Evolutionary conservation across 2,329 filamentous ascomycete genomes (phyloP).

Genomic region (Cladobotryum mycophilum): DNA sequence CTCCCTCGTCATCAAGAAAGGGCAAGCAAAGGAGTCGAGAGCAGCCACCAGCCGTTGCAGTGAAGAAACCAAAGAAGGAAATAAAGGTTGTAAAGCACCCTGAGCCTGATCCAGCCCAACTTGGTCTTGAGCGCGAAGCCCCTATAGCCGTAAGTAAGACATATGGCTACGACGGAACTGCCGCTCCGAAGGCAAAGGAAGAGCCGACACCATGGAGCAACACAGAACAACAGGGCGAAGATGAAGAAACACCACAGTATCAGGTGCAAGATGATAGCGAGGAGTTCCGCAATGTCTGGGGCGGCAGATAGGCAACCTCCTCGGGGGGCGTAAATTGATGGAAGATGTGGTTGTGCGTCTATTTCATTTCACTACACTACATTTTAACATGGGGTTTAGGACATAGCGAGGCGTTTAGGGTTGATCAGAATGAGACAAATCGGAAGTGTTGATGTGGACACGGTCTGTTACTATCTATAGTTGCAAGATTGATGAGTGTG

Average conservation of each 20-base stretch:
- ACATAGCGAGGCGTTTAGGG: constrained; percentile 24
- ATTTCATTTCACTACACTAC: constrained; percentile 3
- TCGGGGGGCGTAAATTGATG: background rate
- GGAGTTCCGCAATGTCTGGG: constrained; percentile 44
- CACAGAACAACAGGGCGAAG: constrained; percentile 10
- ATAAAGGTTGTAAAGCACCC: constrained; percentile 30
- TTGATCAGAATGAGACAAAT: constrained; percentile 6
- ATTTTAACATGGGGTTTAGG: constrained; percentile 4
- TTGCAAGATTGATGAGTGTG: background rate
- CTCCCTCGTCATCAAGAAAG: constrained; percentile 21
- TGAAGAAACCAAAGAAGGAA: constrained; percentile 32
- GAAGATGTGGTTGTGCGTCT: background rate
- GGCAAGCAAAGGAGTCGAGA: constrained; percentile 20
- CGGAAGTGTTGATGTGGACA: background rate
- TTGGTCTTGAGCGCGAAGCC: constrained; percentile 21
- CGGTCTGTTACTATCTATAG: background rate
- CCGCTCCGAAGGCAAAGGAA: constrained; percentile 8
- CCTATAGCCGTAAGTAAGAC: constrained; percentile 6
- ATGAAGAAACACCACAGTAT: constrained; percentile 18
- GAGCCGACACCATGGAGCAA: constrained; percentile 13
- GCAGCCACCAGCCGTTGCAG: constrained; percentile 23
- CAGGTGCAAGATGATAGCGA: constrained; percentile 33
- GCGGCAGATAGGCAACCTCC: constrained; percentile 4
- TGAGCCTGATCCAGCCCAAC: constrained; percentile 24
- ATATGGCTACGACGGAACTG: constrained; percentile 1